A percentile compares a stretch with the other conserved stretches of the same genome.
Evolutionary conservation across 2,329 filamentous ascomycete species (phyloP).

Genomic region (Gaeumannomyces tritici): DNA sequence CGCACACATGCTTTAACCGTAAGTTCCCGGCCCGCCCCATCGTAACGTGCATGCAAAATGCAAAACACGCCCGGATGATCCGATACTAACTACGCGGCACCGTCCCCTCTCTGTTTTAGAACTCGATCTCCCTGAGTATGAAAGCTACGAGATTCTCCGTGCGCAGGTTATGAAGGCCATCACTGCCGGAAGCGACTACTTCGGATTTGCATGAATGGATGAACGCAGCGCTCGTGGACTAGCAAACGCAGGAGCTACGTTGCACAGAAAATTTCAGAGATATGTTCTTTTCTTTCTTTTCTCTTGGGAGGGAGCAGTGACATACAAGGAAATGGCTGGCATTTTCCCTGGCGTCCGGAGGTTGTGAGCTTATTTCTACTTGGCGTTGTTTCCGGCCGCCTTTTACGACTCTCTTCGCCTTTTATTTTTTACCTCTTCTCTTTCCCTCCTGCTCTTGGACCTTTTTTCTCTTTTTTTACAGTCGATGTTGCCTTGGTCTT

Average conservation of each 20-base stretch:
- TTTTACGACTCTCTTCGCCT: not conserved
- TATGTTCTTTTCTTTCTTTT: no score
- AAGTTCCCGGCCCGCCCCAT: conserved; percentile 35
- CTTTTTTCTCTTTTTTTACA: not conserved
- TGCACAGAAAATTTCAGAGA: not conserved
- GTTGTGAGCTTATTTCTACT: not conserved
- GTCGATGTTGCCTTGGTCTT: no score
- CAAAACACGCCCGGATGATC: conserved; percentile 2
- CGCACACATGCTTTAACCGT: conserved; percentile 99
- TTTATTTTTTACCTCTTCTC: not conserved
- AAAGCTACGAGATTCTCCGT: conserved; percentile 84
- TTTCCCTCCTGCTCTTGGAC: not conserved
- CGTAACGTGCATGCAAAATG: not conserved
- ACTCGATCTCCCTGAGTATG: conserved; percentile 96
- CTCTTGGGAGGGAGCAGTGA: not conserved
- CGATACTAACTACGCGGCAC: conserved; percentile 22
- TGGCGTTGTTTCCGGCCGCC: not conserved
- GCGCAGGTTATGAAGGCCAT: conserved; percentile 89
- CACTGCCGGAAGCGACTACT: conserved; percentile 94
- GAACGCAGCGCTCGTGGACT: not conserved
- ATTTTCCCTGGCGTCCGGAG: not conserved
- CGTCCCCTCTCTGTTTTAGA: conserved; percentile 40
- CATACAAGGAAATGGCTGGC: not conserved
- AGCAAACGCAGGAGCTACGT: not conserved
- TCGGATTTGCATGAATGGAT: conserved; percentile 74